Evolutionary conservation across 192 early-diverging fungal species (phyloP), one percentile per base, ranked within the genome.

Genomic region (Anaeromyces robustus): DNA sequence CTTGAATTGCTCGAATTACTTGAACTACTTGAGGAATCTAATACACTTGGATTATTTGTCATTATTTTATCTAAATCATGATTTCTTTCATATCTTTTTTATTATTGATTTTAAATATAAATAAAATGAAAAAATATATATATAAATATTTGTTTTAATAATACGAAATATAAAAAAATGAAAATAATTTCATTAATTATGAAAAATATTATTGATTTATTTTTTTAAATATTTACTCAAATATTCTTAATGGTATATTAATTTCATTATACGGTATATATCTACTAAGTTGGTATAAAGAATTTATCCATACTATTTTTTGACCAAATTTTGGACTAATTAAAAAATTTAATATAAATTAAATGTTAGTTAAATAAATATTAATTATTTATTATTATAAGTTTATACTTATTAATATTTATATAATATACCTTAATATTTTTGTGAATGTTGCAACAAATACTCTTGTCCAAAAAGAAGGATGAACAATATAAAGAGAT

Each of bases 401-500:
- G 30, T 29, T 29, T 4, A 19, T 52, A 37, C 3, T 39, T 30
- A 39, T 22, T 77, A 5, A 82, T 18, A 4, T 30, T 32, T 77
- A 29, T 77, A 29, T 81, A 77, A 81, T 18, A 39, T 84, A 94
- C 94, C 95, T 98, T 77, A 95, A 92, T 30, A 98, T 87, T 14
- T 90, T 88, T 77, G 93, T 94, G 90, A 95, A 94, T 0, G 93
- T 88, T 80, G 95, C 93, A 84, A 98, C 90, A 28, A 97, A 85
- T 13, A 97, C 81, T 80, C 93, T 89, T 78, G 93, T 90, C 91
- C 93, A 94, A 29, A 89, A 87, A 26, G 94, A 91, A n/a, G 95
- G 92, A 86, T 98, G 96, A 4, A 98, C 95, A 37, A 98, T 91
- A 85, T 94, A 94, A 18, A 98, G 86, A 28, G 90, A 89, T 85